Conservation (phyloP, 768 basidiomycete genomes). For the Tricholoma flavovirens region DNA sequence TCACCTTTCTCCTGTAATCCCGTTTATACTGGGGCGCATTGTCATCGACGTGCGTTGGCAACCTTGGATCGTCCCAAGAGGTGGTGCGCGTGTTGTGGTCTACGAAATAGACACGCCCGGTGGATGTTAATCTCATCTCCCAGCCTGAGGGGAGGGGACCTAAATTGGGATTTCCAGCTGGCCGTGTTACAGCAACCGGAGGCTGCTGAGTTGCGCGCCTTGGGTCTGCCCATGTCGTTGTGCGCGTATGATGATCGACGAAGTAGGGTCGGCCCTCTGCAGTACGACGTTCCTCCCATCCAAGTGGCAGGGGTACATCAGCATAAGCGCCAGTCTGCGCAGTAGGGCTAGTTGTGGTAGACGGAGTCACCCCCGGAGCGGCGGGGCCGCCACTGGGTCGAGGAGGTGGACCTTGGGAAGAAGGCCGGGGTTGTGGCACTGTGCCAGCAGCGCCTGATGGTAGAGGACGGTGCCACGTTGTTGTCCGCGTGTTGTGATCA, state of each 20-base stretch:
- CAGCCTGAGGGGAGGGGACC: conserved; percentile 87
- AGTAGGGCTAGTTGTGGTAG: conserved; percentile 14
- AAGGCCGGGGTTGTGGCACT: conserved; percentile 18
- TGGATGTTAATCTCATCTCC: conserved; percentile 91
- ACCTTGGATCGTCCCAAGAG: conserved; percentile 88
- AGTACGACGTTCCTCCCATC: conserved; percentile 90
- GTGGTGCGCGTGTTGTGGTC: conserved; percentile 90
- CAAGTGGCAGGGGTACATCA: conserved; percentile 73
- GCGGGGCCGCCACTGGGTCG: conserved; percentile 22
- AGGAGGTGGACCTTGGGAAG: conserved; percentile 20
- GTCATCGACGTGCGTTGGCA: conserved; percentile 77
- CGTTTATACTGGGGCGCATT: conserved; percentile 95
- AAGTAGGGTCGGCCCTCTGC: conserved; percentile 76
- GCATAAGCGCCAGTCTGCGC: conserved; percentile 39
- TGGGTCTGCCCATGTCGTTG: conserved; percentile 91
- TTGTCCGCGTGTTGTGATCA: conserved; percentile 77
- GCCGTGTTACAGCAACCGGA: conserved; percentile 41
- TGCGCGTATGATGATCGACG: conserved; percentile 72
- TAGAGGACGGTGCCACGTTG: conserved; percentile 70
- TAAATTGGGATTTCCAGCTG: conserved; percentile 52
- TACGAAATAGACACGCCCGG: conserved; percentile 83
- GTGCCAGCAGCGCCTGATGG: conserved; percentile 20
- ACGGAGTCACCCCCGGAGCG: conserved; percentile 15
- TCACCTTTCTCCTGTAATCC: conserved; percentile 86
- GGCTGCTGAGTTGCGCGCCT: conserved; percentile 51